A percentile compares a stretch with the other conserved stretches of the same genome.
Evolutionary conservation across 805 yeast genomes (phyloP).

Genomic region (Lipomyces yamanashiensis): DNA sequence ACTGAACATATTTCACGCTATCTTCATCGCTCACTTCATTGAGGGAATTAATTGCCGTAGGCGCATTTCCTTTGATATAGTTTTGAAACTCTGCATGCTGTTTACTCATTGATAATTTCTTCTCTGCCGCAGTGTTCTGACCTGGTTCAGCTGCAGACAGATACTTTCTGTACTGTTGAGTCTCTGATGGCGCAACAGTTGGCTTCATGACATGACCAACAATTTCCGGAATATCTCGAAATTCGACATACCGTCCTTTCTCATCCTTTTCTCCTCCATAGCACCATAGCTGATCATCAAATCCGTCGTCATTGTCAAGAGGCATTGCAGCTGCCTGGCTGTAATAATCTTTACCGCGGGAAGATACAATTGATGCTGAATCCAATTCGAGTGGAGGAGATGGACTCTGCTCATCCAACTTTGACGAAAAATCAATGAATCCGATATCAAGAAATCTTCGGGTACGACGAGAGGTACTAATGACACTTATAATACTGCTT

Average conservation of each 20-base stretch:
- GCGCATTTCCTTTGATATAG: conserved; percentile 55
- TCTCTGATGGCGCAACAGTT: conserved; percentile 23
- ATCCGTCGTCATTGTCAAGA: conserved; percentile 31
- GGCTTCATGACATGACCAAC: conserved; percentile 36
- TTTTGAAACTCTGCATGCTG: conserved; percentile 51
- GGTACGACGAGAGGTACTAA: conserved; percentile 30
- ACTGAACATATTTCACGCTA: conserved; percentile 25
- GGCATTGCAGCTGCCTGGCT: conserved; percentile 25
- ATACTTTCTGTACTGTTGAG: conserved; percentile 36
- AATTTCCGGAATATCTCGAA: conserved; percentile 26
- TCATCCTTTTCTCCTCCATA: conserved; percentile 29
- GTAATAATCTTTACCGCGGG: conserved; percentile 20
- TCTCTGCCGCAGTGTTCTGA: conserved; percentile 26
- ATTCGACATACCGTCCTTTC: conserved; percentile 8
- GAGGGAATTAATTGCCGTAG: conserved; percentile 20
- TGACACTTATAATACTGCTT: conserved; percentile 35
- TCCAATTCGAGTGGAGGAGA: conserved; percentile 18
- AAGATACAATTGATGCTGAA: not conserved
- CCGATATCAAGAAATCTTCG: conserved; percentile 29
- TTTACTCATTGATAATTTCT: conserved; percentile 12
- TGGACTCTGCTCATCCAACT: conserved; percentile 19
- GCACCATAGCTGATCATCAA: conserved; percentile 30
- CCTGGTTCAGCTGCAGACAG: conserved; percentile 30
- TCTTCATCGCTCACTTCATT: conserved; percentile 26
- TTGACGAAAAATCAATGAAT: conserved; percentile 33